Evolutionary conservation across 179 eudicot genomes (phyloP).

Genomic region (Silene vulgaris): DNA sequence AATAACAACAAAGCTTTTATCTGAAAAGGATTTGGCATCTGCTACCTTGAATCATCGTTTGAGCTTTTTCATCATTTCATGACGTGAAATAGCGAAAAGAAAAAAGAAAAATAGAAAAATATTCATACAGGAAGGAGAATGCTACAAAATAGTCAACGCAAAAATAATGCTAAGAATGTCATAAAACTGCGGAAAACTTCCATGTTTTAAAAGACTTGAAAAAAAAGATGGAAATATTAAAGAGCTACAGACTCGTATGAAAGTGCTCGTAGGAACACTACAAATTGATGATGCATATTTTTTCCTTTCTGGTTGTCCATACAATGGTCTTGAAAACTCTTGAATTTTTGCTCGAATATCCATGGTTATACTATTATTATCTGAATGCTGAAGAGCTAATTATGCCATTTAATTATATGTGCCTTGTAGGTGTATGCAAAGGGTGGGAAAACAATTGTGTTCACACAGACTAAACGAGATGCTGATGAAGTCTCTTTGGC

Average conservation of each 20-base stretch:
- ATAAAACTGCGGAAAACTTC: too few species aligned
- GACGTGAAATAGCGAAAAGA: too few species aligned
- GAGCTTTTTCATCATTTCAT: neutral
- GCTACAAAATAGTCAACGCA: too few species aligned
- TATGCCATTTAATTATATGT: constrained; percentile 8
- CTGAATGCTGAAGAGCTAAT: neutral
- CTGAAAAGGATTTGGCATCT: neutral
- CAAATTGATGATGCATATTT: too few species aligned
- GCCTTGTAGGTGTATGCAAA: constrained; percentile 73
- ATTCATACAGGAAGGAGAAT: too few species aligned
- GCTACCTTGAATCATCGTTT: neutral
- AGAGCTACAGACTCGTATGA: too few species aligned
- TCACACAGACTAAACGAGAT: constrained; percentile 86
- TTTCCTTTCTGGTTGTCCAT: neutral
- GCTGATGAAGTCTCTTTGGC: constrained; percentile 89
- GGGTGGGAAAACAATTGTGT: constrained; percentile 89
- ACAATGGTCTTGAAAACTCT: neutral
- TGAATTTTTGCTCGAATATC: neutral
- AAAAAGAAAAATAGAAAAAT: too few species aligned
- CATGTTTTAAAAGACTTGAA: too few species aligned
- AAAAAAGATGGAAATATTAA: too few species aligned
- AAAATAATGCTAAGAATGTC: too few species aligned
- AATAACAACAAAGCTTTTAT: neutral
- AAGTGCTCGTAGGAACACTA: too few species aligned
- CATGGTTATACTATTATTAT: neutral